These are phyloP conservation scores for Penicillium macrosclerotiorum DNA, from an alignment of 495 filamentous ascomycete species.

Conservation along the genomic window DNA sequence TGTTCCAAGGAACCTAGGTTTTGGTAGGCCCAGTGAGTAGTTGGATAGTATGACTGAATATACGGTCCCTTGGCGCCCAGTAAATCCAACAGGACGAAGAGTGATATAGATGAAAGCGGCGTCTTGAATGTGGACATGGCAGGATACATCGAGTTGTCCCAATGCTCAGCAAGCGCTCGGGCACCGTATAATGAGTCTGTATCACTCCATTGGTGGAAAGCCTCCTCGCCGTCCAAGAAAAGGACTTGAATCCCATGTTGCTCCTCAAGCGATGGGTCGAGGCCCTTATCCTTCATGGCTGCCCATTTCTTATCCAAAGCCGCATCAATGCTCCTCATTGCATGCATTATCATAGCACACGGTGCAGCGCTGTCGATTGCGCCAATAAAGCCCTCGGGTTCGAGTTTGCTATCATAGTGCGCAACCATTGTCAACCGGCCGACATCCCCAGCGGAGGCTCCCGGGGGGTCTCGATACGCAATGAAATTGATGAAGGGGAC, in stretches of 20 bases:
- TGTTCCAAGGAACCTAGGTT: slow-evolving; percentile 65
- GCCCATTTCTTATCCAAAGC: slow-evolving; percentile 81
- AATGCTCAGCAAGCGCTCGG: slow-evolving; percentile 69
- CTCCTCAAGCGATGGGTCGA: slow-evolving; percentile 54
- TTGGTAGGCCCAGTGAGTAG: slow-evolving; percentile 92
- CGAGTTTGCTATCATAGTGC: slow-evolving; percentile 87
- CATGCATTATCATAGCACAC: slow-evolving; percentile 88
- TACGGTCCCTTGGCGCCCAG: slow-evolving; percentile 68
- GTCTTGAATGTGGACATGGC: slow-evolving; percentile 72
- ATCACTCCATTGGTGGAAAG: slow-evolving; percentile 74
- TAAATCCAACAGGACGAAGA: slow-evolving; percentile 93
- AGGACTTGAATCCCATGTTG: slow-evolving; percentile 85
- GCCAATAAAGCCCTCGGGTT: slow-evolving; percentile 86
- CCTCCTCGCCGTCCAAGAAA: slow-evolving; percentile 92
- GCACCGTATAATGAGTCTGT: slow-evolving; percentile 86
- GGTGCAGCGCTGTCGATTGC: slow-evolving; percentile 91
- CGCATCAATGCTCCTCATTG: slow-evolving; percentile 72
- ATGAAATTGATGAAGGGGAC: slow-evolving; percentile 87
- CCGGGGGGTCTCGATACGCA: slow-evolving; percentile 86
- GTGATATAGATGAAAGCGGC: slow-evolving; percentile 70
- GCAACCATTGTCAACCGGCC: slow-evolving; percentile 82
- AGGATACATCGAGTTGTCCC: slow-evolving; percentile 65
- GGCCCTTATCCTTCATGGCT: slow-evolving; percentile 59
- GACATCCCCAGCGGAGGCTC: slow-evolving; percentile 67
- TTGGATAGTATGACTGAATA: slow-evolving; percentile 77